Conservation (phyloP, 1,284 basidiomycete species). For the Sutorius eximius region DNA sequence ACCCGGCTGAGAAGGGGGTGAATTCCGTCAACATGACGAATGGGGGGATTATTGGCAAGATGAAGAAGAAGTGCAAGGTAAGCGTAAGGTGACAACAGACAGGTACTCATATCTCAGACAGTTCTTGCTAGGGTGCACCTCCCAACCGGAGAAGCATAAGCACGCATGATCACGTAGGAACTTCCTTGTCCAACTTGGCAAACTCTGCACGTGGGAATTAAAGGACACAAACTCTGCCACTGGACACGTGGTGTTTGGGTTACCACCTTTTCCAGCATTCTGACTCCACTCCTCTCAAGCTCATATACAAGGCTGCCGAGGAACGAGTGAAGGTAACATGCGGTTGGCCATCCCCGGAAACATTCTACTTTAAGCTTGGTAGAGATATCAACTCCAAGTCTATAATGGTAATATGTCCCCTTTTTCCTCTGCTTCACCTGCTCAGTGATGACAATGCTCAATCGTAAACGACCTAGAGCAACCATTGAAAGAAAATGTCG, state of each 20-base stretch:
- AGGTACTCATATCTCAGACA: constrained; percentile 1
- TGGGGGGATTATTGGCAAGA: constrained; percentile 7
- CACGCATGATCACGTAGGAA: constrained; percentile 23
- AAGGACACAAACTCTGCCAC: constrained; percentile 13
- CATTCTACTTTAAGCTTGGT: constrained; percentile 19
- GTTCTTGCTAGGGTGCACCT: constrained; percentile 7
- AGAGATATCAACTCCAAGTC: constrained; percentile 13
- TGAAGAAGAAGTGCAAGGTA: constrained; percentile 31
- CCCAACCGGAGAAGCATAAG: neutral
- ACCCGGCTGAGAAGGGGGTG: neutral
- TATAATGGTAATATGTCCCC: constrained; percentile 16
- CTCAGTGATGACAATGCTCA: constrained; percentile 14
- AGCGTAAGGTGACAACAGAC: constrained; percentile 6
- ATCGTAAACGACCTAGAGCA: constrained; percentile 21
- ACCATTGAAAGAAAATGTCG: constrained; percentile 17
- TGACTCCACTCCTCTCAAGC: constrained; percentile 10
- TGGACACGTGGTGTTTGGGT: constrained; percentile 31
- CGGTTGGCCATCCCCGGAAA: constrained; percentile 12
- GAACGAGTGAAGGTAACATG: constrained; percentile 12
- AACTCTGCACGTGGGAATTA: constrained; percentile 17
- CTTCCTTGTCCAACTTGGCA: constrained; percentile 29
- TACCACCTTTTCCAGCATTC: constrained; percentile 17
- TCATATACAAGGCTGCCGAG: constrained; percentile 16
- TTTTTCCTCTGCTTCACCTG: neutral
- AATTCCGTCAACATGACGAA: constrained; percentile 14